Percentiles rank a stretch among this genome's conserved stretches.
Conservation (phyloP, 2,329 filamentous ascomycete species). For the Penicillium sp. region DNA sequence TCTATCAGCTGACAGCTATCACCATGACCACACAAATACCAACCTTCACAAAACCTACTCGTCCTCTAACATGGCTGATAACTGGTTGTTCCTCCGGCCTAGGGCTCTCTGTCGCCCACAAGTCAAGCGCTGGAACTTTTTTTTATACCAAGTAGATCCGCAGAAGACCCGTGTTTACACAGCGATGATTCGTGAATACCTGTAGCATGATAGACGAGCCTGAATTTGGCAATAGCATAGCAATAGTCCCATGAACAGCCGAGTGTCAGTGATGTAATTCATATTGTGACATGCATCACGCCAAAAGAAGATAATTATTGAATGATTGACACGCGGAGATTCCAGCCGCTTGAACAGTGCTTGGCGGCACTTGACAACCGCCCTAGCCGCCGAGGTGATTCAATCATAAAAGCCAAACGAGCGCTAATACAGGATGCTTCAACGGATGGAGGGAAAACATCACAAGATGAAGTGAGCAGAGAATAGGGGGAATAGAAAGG, state of each 20-base stretch:
- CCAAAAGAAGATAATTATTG: slow-evolving; percentile 10
- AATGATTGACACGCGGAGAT: slow-evolving; percentile 23
- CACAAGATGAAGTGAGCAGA: slow-evolving; percentile 6
- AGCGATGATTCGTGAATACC: background rate
- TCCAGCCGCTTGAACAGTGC: slow-evolving; percentile 21
- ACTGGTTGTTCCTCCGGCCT: slow-evolving; percentile 36
- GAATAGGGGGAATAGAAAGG: slow-evolving; percentile 8
- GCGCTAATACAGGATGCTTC: slow-evolving; percentile 36
- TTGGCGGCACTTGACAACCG: slow-evolving; percentile 16
- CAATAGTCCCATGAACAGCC: background rate
- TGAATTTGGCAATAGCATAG: background rate
- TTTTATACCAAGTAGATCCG: background rate
- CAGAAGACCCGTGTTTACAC: background rate
- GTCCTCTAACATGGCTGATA: slow-evolving; percentile 29
- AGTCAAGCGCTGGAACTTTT: too few species aligned
- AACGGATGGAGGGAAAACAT: slow-evolving; percentile 19
- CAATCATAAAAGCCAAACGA: slow-evolving; percentile 26
- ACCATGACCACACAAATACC: background rate
- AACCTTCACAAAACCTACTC: too few species aligned
- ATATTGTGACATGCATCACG: slow-evolving; percentile 5
- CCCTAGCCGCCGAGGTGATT: slow-evolving; percentile 21
- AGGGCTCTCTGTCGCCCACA: slow-evolving; percentile 22
- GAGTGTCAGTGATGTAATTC: slow-evolving; percentile 7
- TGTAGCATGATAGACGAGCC: background rate
- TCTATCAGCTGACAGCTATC: background rate